Percentiles rank a stretch among this genome's conserved stretches.
Conservation (phyloP, 495 filamentous ascomycete genomes). For the Daldinia loculata region DNA sequence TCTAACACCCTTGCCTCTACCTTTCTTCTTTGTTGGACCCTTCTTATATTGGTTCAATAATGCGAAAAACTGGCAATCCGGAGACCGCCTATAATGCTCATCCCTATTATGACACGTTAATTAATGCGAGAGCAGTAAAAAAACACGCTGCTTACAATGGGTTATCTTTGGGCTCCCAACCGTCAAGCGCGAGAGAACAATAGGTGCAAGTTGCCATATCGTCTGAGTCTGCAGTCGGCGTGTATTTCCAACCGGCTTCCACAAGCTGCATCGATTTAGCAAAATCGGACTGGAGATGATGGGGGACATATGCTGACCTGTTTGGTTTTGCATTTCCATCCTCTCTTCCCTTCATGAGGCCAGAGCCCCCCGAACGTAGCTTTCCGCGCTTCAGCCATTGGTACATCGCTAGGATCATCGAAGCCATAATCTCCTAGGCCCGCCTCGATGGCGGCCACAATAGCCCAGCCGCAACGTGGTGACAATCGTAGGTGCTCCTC, state of each 20-base stretch:
- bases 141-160: slow-evolving; percentile 69
- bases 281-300: neutral
- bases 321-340: slow-evolving; percentile 86
- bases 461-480: slow-evolving; percentile 85
- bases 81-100: slow-evolving; percentile 82
- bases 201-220: slow-evolving; percentile 91
- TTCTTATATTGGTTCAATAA: slow-evolving; percentile 53
- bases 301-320: slow-evolving; percentile 64
- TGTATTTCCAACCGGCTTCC: slow-evolving; percentile 92
- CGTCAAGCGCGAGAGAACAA: slow-evolving; percentile 84
- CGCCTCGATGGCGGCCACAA: slow-evolving; percentile 74
- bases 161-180: slow-evolving; percentile 91
- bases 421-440: slow-evolving; percentile 68
- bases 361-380: slow-evolving; percentile 81
- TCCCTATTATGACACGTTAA: slow-evolving; percentile 64
- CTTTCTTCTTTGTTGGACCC: slow-evolving; percentile 56
- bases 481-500: slow-evolving; percentile 86
- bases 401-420: slow-evolving; percentile 75
- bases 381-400: slow-evolving; percentile 77
- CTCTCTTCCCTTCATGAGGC: slow-evolving; percentile 88
- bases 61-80: slow-evolving; percentile 84
- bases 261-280: slow-evolving; percentile 71
- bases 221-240: slow-evolving; percentile 77
- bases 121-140: slow-evolving; percentile 25
- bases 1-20: slow-evolving; percentile 61